Evolutionary conservation across 129 eudicot species (phyloP).

Genomic region (Lonicera japonica): DNA sequence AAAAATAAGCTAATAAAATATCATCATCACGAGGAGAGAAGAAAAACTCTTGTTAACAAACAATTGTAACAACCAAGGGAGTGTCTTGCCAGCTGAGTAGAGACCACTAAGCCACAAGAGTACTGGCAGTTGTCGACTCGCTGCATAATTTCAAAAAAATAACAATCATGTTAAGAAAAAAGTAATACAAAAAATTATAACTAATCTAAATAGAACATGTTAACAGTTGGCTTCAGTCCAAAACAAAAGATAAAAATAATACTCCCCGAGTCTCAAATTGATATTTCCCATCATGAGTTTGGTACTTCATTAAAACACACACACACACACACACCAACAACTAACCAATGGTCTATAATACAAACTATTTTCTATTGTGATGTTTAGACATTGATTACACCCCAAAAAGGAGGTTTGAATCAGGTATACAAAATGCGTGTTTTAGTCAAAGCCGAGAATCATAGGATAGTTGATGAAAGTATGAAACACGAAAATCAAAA

Average conservation of each 20-base stretch:
- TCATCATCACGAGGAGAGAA: not conserved
- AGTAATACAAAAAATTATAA: not conserved
- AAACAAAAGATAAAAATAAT: no score
- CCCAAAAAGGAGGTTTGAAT: no score
- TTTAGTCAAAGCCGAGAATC: no score
- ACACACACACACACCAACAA: no score
- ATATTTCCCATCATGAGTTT: not conserved
- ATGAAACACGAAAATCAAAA: no score
- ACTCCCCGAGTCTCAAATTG: no score
- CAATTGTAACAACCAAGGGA: not conserved
- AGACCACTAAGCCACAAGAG: slow-evolving; percentile 37
- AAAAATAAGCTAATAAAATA: not conserved
- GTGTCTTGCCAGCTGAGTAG: no score
- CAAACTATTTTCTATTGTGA: not conserved
- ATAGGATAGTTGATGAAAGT: no score
- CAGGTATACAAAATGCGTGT: no score
- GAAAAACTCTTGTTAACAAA: not conserved
- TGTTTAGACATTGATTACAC: no score
- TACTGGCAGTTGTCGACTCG: slow-evolving; percentile 61
- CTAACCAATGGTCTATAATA: not conserved
- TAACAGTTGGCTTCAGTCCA: no score
- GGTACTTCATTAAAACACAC: not conserved
- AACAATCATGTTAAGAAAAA: not conserved
- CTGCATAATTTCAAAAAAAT: slow-evolving; percentile 21
- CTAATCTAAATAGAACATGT: no score